Base-by-base conservation (phyloP, 495 filamentous ascomycete genomes). In the Chaetomidium leptoderma region DNA sequence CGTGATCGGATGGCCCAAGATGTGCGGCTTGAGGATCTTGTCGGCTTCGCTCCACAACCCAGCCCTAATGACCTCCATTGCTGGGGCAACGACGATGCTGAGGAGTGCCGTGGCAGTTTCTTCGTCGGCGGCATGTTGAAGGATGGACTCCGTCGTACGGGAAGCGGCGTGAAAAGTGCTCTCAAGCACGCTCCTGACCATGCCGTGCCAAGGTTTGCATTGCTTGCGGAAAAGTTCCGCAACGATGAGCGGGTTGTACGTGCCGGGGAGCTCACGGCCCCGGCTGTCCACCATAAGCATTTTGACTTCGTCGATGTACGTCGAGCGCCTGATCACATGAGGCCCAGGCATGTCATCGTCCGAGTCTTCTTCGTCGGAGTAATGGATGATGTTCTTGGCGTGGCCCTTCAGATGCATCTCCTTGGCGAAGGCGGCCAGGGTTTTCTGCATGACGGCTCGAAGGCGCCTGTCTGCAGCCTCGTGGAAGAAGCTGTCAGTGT, bases 191-290 rank as follows among this genome's bases (percentile, higher is more conserved):
- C 14, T 16, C 1, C 36, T 9, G 8, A 57, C 35, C 46, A 58
- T 58, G 17, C 36, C 27, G 14, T 43, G 35, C 55, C 46, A 58
- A 0, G 55, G 55, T 13, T 44, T 50, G 26, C 35, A 49, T n/a
- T 58, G 46, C 35, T 43, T 32, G 26, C 26, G n/a, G 29, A 51
- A 58, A 1, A 58, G 45, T 26, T 58, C 55, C 21, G 45, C 45
- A 17, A 58, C 46, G 17, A 58, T 50, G n/a, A 58, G 24, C 6
- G 55, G 46, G 27, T 58, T 58, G 35, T 43, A 58, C 13, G 55
- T 58, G 24, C 55, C 46, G 7, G 55, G 55, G 1, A 58, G 37
- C 19, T 58, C 55, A 1, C 55, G 35, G 19, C 46, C 46, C n/a
- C 55, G 45, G 11, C 10, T 58, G 7, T 44, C 27, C 37, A 7